Conservation (phyloP, 176 grass and related monocot species). For the Avena eriantha region DNA sequence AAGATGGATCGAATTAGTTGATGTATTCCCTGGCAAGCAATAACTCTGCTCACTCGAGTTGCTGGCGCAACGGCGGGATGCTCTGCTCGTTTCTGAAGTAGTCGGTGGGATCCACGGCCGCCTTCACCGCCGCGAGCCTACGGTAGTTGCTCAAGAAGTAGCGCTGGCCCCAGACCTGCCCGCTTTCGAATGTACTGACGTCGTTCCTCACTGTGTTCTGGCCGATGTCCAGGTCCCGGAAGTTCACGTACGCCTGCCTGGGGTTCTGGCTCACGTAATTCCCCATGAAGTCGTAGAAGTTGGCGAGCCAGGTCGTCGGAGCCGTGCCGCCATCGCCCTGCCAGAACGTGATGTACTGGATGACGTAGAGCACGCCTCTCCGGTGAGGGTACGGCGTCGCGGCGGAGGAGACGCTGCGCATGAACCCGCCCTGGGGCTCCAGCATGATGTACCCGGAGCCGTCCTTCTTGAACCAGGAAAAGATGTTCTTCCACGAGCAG, state of each 20-base stretch:
- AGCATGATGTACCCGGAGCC: slow-evolving; percentile 53
- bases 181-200: slow-evolving; percentile 30
- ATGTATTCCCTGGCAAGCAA: not conserved
- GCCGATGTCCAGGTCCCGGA: slow-evolving; percentile 45
- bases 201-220: slow-evolving; percentile 33
- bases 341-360: slow-evolving; percentile 53
- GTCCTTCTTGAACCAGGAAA: slow-evolving; percentile 27
- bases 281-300: not conserved
- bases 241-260: slow-evolving; percentile 27
- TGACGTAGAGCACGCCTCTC: slow-evolving; percentile 47
- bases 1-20: not conserved
- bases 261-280: slow-evolving; percentile 41
- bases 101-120: slow-evolving; percentile 36
- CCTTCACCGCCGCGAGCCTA: slow-evolving; percentile 51
- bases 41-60: slow-evolving; percentile 2
- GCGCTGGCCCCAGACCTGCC: slow-evolving; percentile 41
- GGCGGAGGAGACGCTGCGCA: not conserved
- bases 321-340: not conserved
- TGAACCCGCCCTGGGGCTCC: slow-evolving; percentile 45
- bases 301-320: not conserved
- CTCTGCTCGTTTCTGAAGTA: slow-evolving; percentile 75
- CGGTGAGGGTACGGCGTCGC: slow-evolving; percentile 52
- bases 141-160: slow-evolving; percentile 49
- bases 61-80: slow-evolving; percentile 46
- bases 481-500: slow-evolving; percentile 14